Percentiles rank a stretch among this genome's conserved stretches.
phyloP scores from a whole-genome alignment of 495 filamentous ascomycete genomes.

The Penicillium crystallinum region DNA sequence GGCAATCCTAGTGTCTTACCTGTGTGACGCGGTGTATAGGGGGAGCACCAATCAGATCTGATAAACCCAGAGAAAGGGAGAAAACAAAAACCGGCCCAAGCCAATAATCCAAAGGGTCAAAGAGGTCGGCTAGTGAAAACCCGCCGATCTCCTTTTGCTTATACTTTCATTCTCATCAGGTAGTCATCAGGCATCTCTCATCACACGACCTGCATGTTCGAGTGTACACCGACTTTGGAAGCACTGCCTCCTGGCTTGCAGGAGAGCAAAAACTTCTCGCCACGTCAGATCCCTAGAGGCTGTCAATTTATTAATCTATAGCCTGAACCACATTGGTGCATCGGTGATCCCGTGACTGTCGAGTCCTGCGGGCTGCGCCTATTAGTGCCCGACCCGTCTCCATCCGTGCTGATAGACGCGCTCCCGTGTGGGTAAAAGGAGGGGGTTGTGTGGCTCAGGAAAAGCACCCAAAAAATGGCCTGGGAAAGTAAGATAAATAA shows the following conservation, averaged over 20 bases:
- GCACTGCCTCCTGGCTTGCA: conserved; percentile 6
- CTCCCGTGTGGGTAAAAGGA: conserved; percentile 25
- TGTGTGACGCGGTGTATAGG: neutral
- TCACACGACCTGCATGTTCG: conserved; percentile 9
- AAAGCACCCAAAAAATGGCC: neutral
- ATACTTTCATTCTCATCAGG: conserved; percentile 3
- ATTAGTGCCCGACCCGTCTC: conserved; percentile 31
- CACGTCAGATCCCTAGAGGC: conserved; percentile 9
- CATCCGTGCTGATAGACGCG: conserved; percentile 29
- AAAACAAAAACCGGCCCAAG: too few species aligned
- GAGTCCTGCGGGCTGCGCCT: conserved; percentile 37
- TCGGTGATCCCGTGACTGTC: conserved; percentile 41
- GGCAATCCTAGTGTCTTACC: neutral
- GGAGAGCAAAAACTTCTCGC: conserved; percentile 4
- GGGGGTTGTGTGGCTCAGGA: neutral
- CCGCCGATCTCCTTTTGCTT: conserved; percentile 1
- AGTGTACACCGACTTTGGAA: conserved; percentile 10
- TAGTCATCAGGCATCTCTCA: conserved; percentile 11
- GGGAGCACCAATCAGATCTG: neutral
- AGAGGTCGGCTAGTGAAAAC: conserved; percentile 1
- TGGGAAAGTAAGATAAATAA: too few species aligned
- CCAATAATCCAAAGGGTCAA: neutral
- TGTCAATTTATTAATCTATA: neutral
- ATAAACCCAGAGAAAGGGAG: neutral
- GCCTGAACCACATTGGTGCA: conserved; percentile 5